Percentiles rank a stretch among this genome's conserved stretches.
phyloP scores from a whole-genome alignment of 345 rosid species.

The Lumnitzera littorea region DNA sequence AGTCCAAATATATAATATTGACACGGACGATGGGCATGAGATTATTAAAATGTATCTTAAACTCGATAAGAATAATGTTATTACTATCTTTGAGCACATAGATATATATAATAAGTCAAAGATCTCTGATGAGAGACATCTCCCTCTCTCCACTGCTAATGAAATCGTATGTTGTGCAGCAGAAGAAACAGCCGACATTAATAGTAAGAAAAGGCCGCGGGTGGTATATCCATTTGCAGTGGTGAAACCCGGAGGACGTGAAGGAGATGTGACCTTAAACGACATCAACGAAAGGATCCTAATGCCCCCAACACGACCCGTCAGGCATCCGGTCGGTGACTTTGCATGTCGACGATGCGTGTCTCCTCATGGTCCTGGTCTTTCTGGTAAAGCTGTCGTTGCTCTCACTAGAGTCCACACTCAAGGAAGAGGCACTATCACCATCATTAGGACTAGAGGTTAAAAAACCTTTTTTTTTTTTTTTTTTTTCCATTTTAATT shows the following conservation, averaged over 20 bases:
- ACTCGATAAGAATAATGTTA: too few species aligned
- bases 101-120: too few species aligned
- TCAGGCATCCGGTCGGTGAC: constrained; percentile 92
- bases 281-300: constrained; percentile 78
- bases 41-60: too few species aligned
- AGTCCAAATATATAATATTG: too few species aligned
- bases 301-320: constrained; percentile 81
- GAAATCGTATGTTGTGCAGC: not conserved
- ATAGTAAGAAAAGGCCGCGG: constrained; percentile 46
- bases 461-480: constrained; percentile 22
- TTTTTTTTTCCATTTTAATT: not conserved
- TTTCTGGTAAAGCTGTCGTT: constrained; percentile 89
- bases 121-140: too few species aligned
- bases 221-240: constrained; percentile 88
- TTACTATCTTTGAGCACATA: too few species aligned
- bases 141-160: not conserved
- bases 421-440: constrained; percentile 89
- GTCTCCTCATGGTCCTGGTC: constrained; percentile 62
- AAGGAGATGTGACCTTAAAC: constrained; percentile 70
- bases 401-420: constrained; percentile 92
- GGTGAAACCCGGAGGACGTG: constrained; percentile 89
- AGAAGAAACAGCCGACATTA: not conserved
- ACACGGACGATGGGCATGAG: too few species aligned
- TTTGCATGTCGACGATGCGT: constrained; percentile 75
- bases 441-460: constrained; percentile 94